Conservation (phyloP, 768 basidiomycete species). For the Omphalotus guepiniiformis region DNA sequence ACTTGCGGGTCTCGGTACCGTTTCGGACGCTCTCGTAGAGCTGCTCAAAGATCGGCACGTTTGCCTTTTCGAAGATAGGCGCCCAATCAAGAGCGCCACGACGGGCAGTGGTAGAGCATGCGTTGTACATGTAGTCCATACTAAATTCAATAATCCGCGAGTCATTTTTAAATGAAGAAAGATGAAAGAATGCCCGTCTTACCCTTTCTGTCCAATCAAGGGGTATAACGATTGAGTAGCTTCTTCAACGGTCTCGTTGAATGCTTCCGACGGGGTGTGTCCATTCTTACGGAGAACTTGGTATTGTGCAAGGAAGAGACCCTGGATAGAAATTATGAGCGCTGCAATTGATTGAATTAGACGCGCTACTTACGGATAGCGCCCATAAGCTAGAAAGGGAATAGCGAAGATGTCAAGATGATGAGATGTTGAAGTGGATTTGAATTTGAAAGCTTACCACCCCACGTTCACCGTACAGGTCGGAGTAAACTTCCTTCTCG, state of each 20-base stretch:
- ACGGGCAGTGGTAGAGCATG: conserved; percentile 98
- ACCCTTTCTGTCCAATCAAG: conserved; percentile 93
- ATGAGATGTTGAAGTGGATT: conserved; percentile 10
- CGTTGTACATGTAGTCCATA: conserved; percentile 99
- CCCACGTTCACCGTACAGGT: conserved; percentile 99
- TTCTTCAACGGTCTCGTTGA: conserved; percentile 99
- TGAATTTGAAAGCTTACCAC: conserved; percentile 61
- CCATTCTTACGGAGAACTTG: conserved; percentile 95
- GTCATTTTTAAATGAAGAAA: not conserved
- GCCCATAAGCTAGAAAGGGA: conserved; percentile 76
- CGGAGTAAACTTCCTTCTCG: conserved; percentile 99
- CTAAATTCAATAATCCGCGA: conserved; percentile 33
- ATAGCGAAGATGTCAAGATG: not conserved
- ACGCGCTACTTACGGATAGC: conserved; percentile 69
- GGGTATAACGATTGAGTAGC: conserved; percentile 99
- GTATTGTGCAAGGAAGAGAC: conserved; percentile 98
- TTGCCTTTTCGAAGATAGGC: conserved; percentile 91
- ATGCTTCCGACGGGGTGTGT: conserved; percentile 96
- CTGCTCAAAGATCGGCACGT: conserved; percentile 89
- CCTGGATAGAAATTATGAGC: conserved; percentile 38
- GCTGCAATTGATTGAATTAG: not conserved
- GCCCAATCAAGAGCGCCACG: conserved; percentile 99
- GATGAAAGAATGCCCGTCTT: conserved; percentile 20
- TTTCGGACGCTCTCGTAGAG: conserved; percentile 98
- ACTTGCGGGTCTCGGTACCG: conserved; percentile 95